Conservation (phyloP, 202 grass and related monocot genomes). For the Setaria italica region DNA sequence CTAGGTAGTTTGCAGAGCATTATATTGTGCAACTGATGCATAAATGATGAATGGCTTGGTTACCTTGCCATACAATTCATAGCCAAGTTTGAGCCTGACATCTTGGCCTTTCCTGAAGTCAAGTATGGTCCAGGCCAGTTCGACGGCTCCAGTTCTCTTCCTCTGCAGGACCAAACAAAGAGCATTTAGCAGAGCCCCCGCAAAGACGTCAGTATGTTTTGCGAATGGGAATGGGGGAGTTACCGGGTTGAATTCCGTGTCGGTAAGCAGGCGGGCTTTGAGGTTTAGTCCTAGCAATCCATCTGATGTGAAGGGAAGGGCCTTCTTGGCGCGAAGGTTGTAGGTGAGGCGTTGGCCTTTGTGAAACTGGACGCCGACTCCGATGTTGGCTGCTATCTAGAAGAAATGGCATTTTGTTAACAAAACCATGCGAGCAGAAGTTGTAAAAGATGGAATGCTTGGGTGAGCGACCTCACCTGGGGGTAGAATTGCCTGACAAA, state of each 20-base stretch:
- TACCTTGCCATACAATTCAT: constrained; percentile 74
- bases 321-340: constrained; percentile 66
- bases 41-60: constrained; percentile 10
- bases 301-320: constrained; percentile 55
- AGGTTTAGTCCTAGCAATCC: constrained; percentile 63
- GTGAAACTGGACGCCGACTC: constrained; percentile 61
- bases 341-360: constrained; percentile 55
- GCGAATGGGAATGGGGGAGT: neutral
- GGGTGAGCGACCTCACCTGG: constrained; percentile 47
- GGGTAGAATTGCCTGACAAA: constrained; percentile 71
- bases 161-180: constrained; percentile 40
- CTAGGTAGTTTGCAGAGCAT: no score
- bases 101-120: constrained; percentile 81
- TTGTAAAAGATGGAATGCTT: neutral
- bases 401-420: neutral
- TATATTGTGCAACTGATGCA: no score
- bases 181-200: no score
- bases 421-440: neutral
- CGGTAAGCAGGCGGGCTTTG: constrained; percentile 58
- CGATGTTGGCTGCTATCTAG: constrained; percentile 67
- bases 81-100: constrained; percentile 88
- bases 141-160: constrained; percentile 56
- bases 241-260: constrained; percentile 70
- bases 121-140: constrained; percentile 78
- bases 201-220: no score